These are phyloP conservation scores for Hymenoscyphus infarciens DNA, from an alignment of 2,329 filamentous ascomycete species.

Conservation along the genomic window DNA sequence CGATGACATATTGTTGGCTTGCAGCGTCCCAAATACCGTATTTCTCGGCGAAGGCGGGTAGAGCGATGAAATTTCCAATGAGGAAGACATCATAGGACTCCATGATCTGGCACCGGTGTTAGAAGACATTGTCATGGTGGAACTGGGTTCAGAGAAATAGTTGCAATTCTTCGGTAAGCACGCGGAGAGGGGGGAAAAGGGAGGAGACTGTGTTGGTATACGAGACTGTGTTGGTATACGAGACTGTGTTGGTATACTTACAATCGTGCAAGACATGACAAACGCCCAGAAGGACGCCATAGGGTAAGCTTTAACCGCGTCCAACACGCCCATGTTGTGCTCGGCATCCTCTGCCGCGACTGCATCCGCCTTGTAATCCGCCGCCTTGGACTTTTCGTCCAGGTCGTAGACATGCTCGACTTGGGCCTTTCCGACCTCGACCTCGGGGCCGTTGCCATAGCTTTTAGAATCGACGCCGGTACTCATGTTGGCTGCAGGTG, in stretches of 20 bases:
- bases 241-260: constrained; percentile 29
- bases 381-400: constrained; percentile 25
- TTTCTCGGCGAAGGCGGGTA: constrained; percentile 41
- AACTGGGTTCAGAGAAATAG: not conserved
- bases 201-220: constrained; percentile 6
- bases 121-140: not conserved
- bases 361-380: constrained; percentile 31
- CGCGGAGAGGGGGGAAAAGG: constrained; percentile 5
- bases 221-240: too few relatives aligned
- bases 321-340: constrained; percentile 46
- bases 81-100: constrained; percentile 62
- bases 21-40: constrained; percentile 43
- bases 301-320: constrained; percentile 50
- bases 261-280: constrained; percentile 53
- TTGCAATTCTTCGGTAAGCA: not conserved
- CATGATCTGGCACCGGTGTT: constrained; percentile 48
- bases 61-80: constrained; percentile 56
- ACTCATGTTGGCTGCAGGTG: constrained; percentile 20
- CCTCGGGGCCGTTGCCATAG: constrained; percentile 12
- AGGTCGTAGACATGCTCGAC: constrained; percentile 35
- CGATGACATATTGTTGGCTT: constrained; percentile 40
- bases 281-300: constrained; percentile 53
- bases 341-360: constrained; percentile 52
- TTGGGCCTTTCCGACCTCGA: constrained; percentile 21
- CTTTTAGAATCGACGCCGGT: constrained; percentile 16